Evolutionary conservation across 441 rosid genomes (phyloP).

Genomic region (Eutrema salsugineum): DNA sequence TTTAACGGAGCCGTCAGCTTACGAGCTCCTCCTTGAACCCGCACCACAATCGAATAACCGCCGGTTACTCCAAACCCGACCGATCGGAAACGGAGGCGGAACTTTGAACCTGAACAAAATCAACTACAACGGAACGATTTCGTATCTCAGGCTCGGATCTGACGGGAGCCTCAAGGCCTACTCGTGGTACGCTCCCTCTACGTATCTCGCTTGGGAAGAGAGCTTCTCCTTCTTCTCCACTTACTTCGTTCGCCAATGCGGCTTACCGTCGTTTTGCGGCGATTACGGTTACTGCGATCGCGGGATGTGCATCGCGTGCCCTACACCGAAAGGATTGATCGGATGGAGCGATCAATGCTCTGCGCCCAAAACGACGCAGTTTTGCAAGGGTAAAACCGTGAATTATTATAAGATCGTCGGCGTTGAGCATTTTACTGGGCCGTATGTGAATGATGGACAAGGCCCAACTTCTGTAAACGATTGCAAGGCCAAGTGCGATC

Average conservation of each 20-base stretch:
- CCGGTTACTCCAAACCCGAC: conserved; percentile 27
- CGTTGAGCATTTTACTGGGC: conserved; percentile 42
- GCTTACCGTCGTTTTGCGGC: conserved; percentile 38
- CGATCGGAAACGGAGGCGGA: conserved; percentile 23
- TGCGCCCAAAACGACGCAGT: conserved; percentile 13
- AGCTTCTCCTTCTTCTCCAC: conserved; percentile 38
- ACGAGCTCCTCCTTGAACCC: conserved; percentile 31
- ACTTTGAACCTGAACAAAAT: conserved; percentile 25
- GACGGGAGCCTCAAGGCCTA: conserved; percentile 40
- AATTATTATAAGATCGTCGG: conserved; percentile 36
- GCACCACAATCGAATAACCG: conserved; percentile 23
- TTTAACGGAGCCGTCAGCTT: conserved; percentile 31
- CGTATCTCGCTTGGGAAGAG: conserved; percentile 37
- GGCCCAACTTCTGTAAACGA: conserved; percentile 28
- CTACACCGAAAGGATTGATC: conserved; percentile 32
- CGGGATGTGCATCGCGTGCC: conserved; percentile 42
- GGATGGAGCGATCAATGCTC: conserved; percentile 39
- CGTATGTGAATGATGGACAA: conserved; percentile 29
- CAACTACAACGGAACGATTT: conserved; percentile 35
- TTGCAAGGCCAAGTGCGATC: conserved; percentile 30
- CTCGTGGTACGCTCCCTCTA: conserved; percentile 25
- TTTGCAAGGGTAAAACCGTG: conserved; percentile 22
- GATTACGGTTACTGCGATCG: conserved; percentile 36
- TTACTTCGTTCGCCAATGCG: conserved; percentile 36
- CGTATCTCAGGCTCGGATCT: conserved; percentile 33